A percentile compares a stretch with the other conserved stretches of the same genome.
phyloP scores from a whole-genome alignment of 1,284 basidiomycete genomes.

The Ganoderma boninense region DNA sequence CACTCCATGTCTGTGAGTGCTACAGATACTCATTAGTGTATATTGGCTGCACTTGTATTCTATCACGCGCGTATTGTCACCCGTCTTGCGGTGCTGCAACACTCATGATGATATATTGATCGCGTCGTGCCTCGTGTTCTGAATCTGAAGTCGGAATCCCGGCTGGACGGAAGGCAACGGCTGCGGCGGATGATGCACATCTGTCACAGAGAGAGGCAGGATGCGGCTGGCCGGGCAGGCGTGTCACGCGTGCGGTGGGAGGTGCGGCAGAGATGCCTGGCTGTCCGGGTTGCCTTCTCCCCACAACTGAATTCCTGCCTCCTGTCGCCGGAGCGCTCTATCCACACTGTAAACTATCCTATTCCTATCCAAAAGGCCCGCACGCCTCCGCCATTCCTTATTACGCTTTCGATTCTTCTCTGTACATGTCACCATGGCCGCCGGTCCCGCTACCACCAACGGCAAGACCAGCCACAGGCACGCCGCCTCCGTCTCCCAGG shows the following conservation, averaged over 20 bases:
- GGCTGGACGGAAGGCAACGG: constrained; percentile 3
- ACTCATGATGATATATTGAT: neutral
- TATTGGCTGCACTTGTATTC: neutral
- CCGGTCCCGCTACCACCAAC: neutral
- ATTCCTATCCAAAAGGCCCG: constrained; percentile 11
- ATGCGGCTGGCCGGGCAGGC: neutral
- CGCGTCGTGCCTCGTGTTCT: constrained; percentile 3
- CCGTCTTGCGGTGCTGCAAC: neutral
- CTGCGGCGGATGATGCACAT: constrained; percentile 13
- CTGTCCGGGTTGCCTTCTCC: constrained; percentile 10
- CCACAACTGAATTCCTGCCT: constrained; percentile 13
- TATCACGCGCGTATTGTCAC: neutral
- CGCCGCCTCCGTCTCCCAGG: constrained; percentile 62
- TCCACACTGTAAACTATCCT: constrained; percentile 28
- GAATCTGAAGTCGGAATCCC: neutral
- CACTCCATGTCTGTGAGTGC: neutral
- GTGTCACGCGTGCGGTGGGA: neutral
- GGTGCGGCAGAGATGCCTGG: neutral
- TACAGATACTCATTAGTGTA: neutral
- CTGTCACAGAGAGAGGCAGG: neutral
- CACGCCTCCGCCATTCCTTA: constrained; percentile 51
- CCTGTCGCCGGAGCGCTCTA: constrained; percentile 13
- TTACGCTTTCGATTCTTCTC: constrained; percentile 28
- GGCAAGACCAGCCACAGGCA: constrained; percentile 63
- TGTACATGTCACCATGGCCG: constrained; percentile 55